Percentiles rank a stretch among this genome's conserved stretches.
Conservation (phyloP, 352 stramenopile species). For the Phytophthora aleatoria region DNA sequence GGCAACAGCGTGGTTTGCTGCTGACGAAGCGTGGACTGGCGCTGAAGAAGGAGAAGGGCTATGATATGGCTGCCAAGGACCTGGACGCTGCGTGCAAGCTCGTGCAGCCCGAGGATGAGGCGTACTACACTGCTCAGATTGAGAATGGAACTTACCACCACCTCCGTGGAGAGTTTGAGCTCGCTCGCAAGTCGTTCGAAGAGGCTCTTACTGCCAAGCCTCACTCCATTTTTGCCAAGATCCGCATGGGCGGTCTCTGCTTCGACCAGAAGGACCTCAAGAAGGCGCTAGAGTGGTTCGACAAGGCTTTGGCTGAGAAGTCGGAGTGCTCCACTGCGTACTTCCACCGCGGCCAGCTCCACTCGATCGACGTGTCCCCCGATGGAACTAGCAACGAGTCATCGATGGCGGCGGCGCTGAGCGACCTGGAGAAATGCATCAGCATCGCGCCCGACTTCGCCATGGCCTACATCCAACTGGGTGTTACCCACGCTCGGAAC, state of each 20-base stretch:
- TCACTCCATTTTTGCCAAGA: conserved; percentile 80
- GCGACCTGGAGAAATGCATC: conserved; percentile 77
- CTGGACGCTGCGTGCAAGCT: conserved; percentile 59
- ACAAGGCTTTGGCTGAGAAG: conserved; percentile 73
- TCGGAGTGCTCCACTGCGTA: conserved; percentile 71
- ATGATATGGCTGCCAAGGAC: conserved; percentile 65
- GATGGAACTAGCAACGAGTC: conserved; percentile 59
- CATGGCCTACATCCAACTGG: conserved; percentile 86
- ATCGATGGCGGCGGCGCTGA: conserved; percentile 57
- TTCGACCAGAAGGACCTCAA: conserved; percentile 85
- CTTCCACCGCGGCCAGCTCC: conserved; percentile 83
- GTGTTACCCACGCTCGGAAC: conserved; percentile 72
- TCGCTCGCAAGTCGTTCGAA: conserved; percentile 70
- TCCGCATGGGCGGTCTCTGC: conserved; percentile 79
- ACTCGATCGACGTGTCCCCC: conserved; percentile 72
- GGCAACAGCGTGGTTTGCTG: conserved; percentile 50
- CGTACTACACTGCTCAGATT: conserved; percentile 78
- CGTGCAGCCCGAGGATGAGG: conserved; percentile 49
- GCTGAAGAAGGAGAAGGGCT: conserved; percentile 69
- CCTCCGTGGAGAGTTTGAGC: conserved; percentile 74
- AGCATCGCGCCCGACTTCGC: conserved; percentile 72
- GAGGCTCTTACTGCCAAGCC: conserved; percentile 65
- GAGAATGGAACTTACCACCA: conserved; percentile 82
- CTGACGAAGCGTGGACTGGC: conserved; percentile 68
- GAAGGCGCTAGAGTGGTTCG: conserved; percentile 76